Evolutionary conservation across 495 filamentous ascomycete genomes (phyloP), one percentile per base, ranked within the genome.

Genomic region (Corynascus novoguineensis): DNA sequence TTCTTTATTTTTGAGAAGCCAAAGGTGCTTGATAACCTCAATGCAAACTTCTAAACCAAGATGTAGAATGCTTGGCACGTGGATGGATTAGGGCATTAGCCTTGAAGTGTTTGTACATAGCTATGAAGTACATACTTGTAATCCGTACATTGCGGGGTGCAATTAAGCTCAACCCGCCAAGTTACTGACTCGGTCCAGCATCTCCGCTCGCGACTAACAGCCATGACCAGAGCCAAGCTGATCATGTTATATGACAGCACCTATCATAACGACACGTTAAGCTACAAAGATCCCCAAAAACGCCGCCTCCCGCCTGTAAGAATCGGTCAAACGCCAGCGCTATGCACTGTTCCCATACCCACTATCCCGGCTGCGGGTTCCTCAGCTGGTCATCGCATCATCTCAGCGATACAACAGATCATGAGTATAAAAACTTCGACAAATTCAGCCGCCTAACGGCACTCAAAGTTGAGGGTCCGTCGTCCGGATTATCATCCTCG

Each of bases 391-490:
- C 38, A 38, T 9, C 27, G 14, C 48, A 31, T 34, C 38, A 38
- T 9, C 27, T 15, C 48, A 31, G 15, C 17, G 7, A 35, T 6
- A 28, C 27, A 4, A 45, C 12, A 40, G 11, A 40, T 68, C 55
- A 74, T 47, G 73, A 64, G 70, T 84, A 86, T 34, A 76, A 70
- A 61, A 82, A 85, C 51, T 71, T 73, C 28, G 80, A 74, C 40
- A 86, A 64, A 62, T 85, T 69, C 42, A 84, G 64, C 19, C 70
- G 57, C 31, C 69, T 53, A 17, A 28, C 61, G 1, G 66, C 25
- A 8, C 22, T 31, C 17, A 22, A 8, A 1, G 55, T 40, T 41
- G 17, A 61, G 11, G 24, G 8, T 28, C 28, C 40, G 10, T 53
- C 63, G 28, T 65, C 67, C 34, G 77, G 73, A 1, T 80, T 76